Evolutionary conservation across 2,329 filamentous ascomycete genomes (phyloP), one percentile per base, ranked within the genome.

Genomic region (Xylariaceae sp.): DNA sequence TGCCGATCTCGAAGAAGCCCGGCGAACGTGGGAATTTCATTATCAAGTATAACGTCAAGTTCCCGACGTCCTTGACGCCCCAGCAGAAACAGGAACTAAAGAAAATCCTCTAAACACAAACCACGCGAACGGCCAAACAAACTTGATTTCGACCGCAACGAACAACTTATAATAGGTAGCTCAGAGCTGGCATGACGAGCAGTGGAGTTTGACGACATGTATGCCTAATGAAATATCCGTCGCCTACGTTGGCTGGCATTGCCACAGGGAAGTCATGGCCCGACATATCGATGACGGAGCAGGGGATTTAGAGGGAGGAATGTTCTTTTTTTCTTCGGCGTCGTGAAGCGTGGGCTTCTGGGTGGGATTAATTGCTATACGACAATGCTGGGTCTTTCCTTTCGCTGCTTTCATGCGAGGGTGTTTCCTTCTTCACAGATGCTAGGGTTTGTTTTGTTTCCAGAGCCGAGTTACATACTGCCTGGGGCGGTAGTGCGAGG

Each of bases 1-100:
- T 99, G 94, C 92, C 92, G 44, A 86, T 94, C 69, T 90, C 90
- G 62, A 97, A 96, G 82, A 93, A 92, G 72, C 90, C 90, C 0
- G 85, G 79, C 60, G 83, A 92, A 68, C 84, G 93, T 58, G 94
- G 94, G 23, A 91, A 96, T 71, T 90, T 99, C 66, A 77, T 97
- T 60, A 82, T 99, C 61, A 89, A 87, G 61, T 92, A 96, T 69
- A 94, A 94, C 71, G 92, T 99, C 73, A 92, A 90, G 72, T 97
- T 96, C 78, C 94, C 94, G 0, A 87, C 86, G 2, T 87, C 76
- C 47, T 75, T 99, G 74, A 93, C 90, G 3, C 59, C 82, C 6
- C 77, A 82, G 3, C 93, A 97, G 77, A 97, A 96, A 80, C 78
- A 86, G 64, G 82, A 88, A 72, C 75, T 99, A 65, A 89, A 82